Evolutionary conservation across 1,139 yeast genomes (phyloP).

Genomic region (Geotrichum europaeum): DNA sequence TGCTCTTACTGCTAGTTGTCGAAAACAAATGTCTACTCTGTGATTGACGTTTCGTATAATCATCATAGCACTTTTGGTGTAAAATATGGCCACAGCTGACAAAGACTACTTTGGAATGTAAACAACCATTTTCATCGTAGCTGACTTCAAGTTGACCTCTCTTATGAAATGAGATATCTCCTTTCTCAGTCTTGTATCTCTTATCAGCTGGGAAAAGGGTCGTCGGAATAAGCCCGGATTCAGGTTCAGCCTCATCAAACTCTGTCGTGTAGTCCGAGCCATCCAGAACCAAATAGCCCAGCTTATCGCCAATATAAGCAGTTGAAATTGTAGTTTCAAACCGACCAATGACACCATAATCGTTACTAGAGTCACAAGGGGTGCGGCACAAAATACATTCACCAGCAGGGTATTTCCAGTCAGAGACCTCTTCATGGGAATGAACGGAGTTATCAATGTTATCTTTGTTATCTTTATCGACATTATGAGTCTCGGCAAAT

Average conservation of each 20-base stretch:
- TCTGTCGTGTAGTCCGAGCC: background rate
- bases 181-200: background rate
- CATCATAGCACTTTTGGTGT: conserved; percentile 72
- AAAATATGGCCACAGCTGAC: conserved; percentile 91
- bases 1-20: conserved; percentile 32
- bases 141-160: background rate
- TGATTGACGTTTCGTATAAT: conserved; percentile 54
- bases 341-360: conserved; percentile 65
- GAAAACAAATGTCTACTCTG: conserved; percentile 21
- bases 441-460: conserved; percentile 36
- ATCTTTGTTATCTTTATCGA: conserved; percentile 38
- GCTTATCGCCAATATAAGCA: background rate
- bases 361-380: conserved; percentile 60
- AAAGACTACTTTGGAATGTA: background rate
- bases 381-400: conserved; percentile 87
- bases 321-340: background rate
- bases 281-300: background rate
- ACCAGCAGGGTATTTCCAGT: conserved; percentile 71
- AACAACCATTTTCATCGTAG: background rate
- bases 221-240: background rate
- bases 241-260: background rate
- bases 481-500: conserved; percentile 47
- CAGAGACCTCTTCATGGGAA: conserved; percentile 24
- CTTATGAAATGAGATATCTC: background rate
- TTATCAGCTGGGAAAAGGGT: background rate